These are phyloP conservation scores for Funneliformis mosseae DNA, from an alignment of 192 early-diverging fungal genomes.

Conservation along the genomic window DNA sequence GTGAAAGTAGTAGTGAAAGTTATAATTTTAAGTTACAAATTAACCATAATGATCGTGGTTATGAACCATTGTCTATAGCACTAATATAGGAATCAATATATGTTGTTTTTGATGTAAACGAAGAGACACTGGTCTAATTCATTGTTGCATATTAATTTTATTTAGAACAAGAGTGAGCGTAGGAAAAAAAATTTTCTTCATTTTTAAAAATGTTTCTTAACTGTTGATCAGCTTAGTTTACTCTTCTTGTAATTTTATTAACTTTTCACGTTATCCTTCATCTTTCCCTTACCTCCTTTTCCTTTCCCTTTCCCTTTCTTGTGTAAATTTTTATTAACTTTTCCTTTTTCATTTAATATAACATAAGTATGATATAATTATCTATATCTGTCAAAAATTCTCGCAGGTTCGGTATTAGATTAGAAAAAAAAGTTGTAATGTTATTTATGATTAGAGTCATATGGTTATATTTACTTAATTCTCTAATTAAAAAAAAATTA, in stretches of 20 bases:
- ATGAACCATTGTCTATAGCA: neutral
- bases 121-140: neutral
- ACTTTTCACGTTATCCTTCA: neutral
- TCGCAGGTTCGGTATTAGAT: neutral
- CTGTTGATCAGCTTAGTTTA: neutral
- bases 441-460: too few relatives aligned
- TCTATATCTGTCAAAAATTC: neutral
- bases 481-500: too few relatives aligned
- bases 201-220: neutral
- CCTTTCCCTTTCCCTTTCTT: neutral
- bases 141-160: neutral
- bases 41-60: neutral
- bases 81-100: neutral
- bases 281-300: neutral
- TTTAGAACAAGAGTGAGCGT: neutral
- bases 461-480: too few relatives aligned
- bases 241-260: neutral
- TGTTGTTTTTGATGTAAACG: neutral
- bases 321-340: neutral
- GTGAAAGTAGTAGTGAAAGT: neutral
- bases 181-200: neutral
- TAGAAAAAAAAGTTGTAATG: too few relatives aligned
- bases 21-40: neutral
- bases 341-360: neutral
- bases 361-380: neutral